phyloP scores from a whole-genome alignment of 2,329 filamentous ascomycete species.

The Botrytis elliptica region DNA sequence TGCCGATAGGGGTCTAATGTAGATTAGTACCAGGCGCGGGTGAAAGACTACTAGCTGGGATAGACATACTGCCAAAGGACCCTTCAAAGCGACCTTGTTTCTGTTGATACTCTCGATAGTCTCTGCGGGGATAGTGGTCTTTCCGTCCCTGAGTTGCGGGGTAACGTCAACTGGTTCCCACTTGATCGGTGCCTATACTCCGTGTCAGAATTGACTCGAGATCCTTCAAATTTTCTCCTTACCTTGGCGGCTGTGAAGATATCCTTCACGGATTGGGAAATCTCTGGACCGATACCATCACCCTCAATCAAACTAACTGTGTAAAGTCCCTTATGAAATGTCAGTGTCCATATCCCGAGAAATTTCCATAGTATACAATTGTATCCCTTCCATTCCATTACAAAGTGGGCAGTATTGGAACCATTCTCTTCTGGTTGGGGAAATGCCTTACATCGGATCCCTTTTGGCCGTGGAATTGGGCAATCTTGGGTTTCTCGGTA shows the following conservation, averaged over 20 bases:
- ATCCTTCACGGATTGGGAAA: conserved; percentile 96
- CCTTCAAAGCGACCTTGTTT: conserved; percentile 98
- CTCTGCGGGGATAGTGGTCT: conserved; percentile 88
- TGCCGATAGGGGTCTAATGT: conserved; percentile 83
- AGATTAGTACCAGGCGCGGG: conserved; percentile 24
- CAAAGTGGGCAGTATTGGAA: not conserved
- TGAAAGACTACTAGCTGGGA: conserved; percentile 24
- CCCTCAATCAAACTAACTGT: conserved; percentile 97
- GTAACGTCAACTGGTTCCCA: conserved; percentile 98
- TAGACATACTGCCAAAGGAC: conserved; percentile 79
- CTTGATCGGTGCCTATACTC: conserved; percentile 74
- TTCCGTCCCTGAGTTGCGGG: conserved; percentile 88
- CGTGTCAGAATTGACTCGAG: conserved; percentile 28
- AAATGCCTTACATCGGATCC: conserved; percentile 71
- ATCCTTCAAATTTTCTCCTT: conserved; percentile 37
- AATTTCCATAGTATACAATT: conserved; percentile 28
- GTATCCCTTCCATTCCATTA: conserved; percentile 24
- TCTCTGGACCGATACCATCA: conserved; percentile 98
- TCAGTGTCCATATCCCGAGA: conserved; percentile 28
- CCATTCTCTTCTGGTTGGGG: conserved; percentile 22
- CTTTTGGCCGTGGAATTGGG: conserved; percentile 91
- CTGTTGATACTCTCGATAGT: conserved; percentile 90
- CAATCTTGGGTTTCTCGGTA: conserved; percentile 65
- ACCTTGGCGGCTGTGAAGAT: conserved; percentile 96
- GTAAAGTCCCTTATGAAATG: conserved; percentile 73